Evolutionary conservation across 495 filamentous ascomycete species (phyloP), one percentile per base, ranked within the genome.

Genomic region (Letharia lupina): DNA sequence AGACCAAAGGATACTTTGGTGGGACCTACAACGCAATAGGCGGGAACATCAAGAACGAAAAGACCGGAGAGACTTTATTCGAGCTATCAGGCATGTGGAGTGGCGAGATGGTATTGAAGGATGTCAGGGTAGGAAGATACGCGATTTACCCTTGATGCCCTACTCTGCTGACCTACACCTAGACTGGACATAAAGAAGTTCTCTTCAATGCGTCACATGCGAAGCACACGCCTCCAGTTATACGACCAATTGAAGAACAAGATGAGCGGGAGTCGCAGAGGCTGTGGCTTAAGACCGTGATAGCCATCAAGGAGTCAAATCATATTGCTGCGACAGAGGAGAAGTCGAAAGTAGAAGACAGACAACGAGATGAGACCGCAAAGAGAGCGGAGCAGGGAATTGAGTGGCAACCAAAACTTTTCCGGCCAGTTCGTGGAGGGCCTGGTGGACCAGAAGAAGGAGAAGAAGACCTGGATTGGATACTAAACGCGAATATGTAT

Each of bases 1-100:
- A 98, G 76, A 93, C 90, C 41, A 99, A 99, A 76, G 95, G 95
- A 8, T 99, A 95, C 80, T 93, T 98, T 71, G 88, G 91, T 63
- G 94, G 94, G 2, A 93, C 90, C 2, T 98, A 99, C 75, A 96
- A 99, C 73, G 91, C 91, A 40, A 94, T 99, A 73, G 91, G 92
- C 15, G 94, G 94, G 39, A 87, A 81, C 16, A 96, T 99, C 79
- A 96, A 88, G 75, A 90, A 95, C 71, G 91, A 91, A 54, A 84
- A 87, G 72, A 95, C 89, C 1, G 91, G 90, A 47, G 90, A 96
- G 71, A 77, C 85, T 12, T 82, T 96, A 37, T 99, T 87, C 71
- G 94, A 99, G 76, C 77, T 99, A 16, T 92, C 90, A 3, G 94
- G 94, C 31, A 77, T 92, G 60, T 99, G 94, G 94, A 96, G 86